phyloP scores from a whole-genome alignment of 1,139 yeast species.

The Candida anutae region DNA sequence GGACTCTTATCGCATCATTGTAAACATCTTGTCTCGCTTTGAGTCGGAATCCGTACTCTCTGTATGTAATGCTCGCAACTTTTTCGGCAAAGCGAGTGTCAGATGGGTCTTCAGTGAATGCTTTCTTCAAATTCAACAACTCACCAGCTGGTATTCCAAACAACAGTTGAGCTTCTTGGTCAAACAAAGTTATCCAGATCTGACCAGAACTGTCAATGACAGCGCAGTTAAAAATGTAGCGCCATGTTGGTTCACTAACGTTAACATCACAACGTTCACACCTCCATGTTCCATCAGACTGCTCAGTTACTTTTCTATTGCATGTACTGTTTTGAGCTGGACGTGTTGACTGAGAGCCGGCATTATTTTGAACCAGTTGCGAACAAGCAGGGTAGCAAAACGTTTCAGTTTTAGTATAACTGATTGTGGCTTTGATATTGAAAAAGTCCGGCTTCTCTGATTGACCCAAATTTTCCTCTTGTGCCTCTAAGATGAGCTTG shows the following conservation, averaged over 20 bases:
- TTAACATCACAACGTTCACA: conserved; percentile 85
- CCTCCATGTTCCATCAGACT: conserved; percentile 74
- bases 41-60: conserved; percentile 70
- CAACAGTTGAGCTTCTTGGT: conserved; percentile 67
- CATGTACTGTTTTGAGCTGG: conserved; percentile 37
- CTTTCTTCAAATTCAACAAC: conserved; percentile 44
- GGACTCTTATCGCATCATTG: conserved; percentile 68
- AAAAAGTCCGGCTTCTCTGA: conserved; percentile 72
- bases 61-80: conserved; percentile 50
- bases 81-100: conserved; percentile 41
- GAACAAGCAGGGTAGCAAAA: conserved; percentile 90
- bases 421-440: conserved; percentile 63
- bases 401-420: conserved; percentile 63
- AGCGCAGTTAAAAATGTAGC: conserved; percentile 69
- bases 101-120: conserved; percentile 21
- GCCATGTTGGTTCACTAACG: conserved; percentile 61
- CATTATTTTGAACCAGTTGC: conserved; percentile 28
- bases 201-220: conserved; percentile 77
- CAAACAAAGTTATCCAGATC: conserved; percentile 82
- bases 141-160: conserved; percentile 69
- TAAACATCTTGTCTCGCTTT: conserved; percentile 80
- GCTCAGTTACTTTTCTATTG: conserved; percentile 74
- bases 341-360: conserved; percentile 10
- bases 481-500: conserved; percentile 60
- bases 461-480: conserved; percentile 64